Evolutionary conservation across 305 asterid species (phyloP).

Genomic region (Fraxinus albicans): DNA sequence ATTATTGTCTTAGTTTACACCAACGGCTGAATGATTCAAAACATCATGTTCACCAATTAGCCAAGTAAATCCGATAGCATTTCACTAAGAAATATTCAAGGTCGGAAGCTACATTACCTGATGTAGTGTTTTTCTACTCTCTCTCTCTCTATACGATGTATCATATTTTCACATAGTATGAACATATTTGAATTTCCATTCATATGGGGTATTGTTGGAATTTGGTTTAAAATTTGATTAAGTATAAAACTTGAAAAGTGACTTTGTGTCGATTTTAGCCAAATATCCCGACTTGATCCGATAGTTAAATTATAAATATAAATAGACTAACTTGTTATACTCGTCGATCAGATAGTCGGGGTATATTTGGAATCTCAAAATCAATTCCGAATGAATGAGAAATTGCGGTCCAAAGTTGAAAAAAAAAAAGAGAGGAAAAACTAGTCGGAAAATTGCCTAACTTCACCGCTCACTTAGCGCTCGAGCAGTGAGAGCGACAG

Average conservation of each 20-base stretch:
- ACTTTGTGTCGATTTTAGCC: not conserved
- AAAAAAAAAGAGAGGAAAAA: not conserved
- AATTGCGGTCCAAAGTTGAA: not conserved
- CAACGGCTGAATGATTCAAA: too few relatives aligned
- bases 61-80: too few relatives aligned
- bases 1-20: too few relatives aligned
- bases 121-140: too few relatives aligned
- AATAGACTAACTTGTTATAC: not conserved
- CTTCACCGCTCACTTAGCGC: not conserved
- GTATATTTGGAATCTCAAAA: not conserved
- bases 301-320: not conserved
- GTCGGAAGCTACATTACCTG: too few relatives aligned
- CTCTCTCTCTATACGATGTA: too few relatives aligned
- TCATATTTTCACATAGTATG: not conserved
- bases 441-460: not conserved
- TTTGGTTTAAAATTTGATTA: not conserved
- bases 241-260: not conserved
- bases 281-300: not conserved
- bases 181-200: too few relatives aligned
- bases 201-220: not conserved
- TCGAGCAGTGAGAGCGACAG: not conserved
- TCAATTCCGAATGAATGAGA: too few relatives aligned
- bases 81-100: too few relatives aligned
- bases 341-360: not conserved
- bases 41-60: too few relatives aligned